Conservation (phyloP, 495 filamentous ascomycete species). For the Aspergillus incahuasiensis region DNA sequence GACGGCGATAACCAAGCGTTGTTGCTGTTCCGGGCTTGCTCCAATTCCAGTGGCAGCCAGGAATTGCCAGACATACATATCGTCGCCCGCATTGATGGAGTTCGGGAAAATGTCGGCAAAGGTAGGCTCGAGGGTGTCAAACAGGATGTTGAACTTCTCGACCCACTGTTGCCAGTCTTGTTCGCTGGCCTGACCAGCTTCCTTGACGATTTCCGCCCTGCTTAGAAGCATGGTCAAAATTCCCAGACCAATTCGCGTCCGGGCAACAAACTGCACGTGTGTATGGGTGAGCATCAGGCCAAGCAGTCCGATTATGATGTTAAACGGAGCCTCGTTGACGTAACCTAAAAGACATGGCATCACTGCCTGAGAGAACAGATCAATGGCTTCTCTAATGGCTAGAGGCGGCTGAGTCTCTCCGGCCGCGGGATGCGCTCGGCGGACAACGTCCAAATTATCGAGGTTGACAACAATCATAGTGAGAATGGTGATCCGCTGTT, state of each 20-base stretch:
- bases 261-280: slow-evolving; percentile 71
- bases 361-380: slow-evolving; percentile 79
- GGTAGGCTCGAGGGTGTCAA: slow-evolving; percentile 77
- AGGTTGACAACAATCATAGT: slow-evolving; percentile 96
- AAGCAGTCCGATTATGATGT: slow-evolving; percentile 83
- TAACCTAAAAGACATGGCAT: slow-evolving; percentile 86
- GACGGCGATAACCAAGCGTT: slow-evolving; percentile 86
- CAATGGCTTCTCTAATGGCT: slow-evolving; percentile 80
- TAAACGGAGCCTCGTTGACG: slow-evolving; percentile 83
- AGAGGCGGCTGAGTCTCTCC: slow-evolving; percentile 65
- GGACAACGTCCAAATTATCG: slow-evolving; percentile 85
- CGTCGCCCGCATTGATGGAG: slow-evolving; percentile 73
- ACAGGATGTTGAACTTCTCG: slow-evolving; percentile 75
- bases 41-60: slow-evolving; percentile 90
- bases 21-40: slow-evolving; percentile 88
- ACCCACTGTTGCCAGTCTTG: slow-evolving; percentile 80
- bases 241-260: slow-evolving; percentile 77
- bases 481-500: slow-evolving; percentile 88
- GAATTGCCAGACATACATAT: slow-evolving; percentile 97
- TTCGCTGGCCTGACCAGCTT: slow-evolving; percentile 62
- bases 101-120: slow-evolving; percentile 83
- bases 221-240: slow-evolving; percentile 94
- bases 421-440: slow-evolving; percentile 62
- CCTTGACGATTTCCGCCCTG: slow-evolving; percentile 87
- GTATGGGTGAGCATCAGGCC: slow-evolving; percentile 77